Evolutionary conservation across 2,329 filamentous ascomycete genomes (phyloP), one percentile per base, ranked within the genome.

Genomic region (Cytospora chrysosperma): DNA sequence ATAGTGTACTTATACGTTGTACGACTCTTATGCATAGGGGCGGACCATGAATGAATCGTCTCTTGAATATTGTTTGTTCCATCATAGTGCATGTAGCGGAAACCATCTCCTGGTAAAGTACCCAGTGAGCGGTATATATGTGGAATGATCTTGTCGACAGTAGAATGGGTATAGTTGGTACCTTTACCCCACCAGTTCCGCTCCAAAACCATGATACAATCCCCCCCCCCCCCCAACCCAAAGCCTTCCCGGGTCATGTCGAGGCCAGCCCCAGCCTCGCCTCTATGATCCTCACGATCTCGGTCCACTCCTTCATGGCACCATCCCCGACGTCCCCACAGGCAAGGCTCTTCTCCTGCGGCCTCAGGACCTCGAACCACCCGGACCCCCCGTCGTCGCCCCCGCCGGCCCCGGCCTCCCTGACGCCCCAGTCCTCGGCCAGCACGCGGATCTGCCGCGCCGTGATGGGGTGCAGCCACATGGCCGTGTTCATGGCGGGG

Each of bases 391-490:
- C 70, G 1, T 69, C n/a, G n/a, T n/a, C n/a, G n/a, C n/a, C n/a
- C n/a, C n/a, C n/a, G n/a, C n/a, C n/a, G n/a, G n/a, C 67, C 19
- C 71, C 69, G 12, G 65, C 72, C 26, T 73, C 72, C 24, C 74
- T 68, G 1, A 75, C 77, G 7, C 88, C 88, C 92, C 93, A 97
- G 63, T 93, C 90, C 55, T 89, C 83, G 67, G 88, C 83, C 54
- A 97, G 77, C 0, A 90, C 79, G 49, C 78, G 78, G 43, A 97
- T 76, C 67, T 97, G 92, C 67, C 84, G 86, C 56, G 77, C 81
- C 1, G 93, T 97, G 53, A 96, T 79, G 2, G 93, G 93, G 73
- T 97, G 92, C 61, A 82, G 80, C 89, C 91, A 96, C 93, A 97
- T 97, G 4, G 88, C 87, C 27, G 34, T 56, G 43, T 66, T 66